Percentiles rank a stretch among this genome's conserved stretches.
Evolutionary conservation across 495 filamentous ascomycete genomes (phyloP).

Genomic region (Parmelia sp.): DNA sequence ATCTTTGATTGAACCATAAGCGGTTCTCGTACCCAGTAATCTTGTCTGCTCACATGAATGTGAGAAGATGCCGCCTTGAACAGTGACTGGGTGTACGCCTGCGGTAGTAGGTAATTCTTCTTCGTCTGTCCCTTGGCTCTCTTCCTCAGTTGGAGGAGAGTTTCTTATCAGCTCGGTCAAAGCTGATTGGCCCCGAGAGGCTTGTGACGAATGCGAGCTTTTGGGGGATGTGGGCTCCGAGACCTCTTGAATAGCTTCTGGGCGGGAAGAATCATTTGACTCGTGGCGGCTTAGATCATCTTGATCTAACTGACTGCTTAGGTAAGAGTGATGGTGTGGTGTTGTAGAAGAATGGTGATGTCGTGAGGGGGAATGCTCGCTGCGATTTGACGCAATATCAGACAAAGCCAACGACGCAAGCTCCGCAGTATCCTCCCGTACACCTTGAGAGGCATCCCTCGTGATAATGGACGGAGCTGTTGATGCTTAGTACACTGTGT

Average conservation of each 20-base stretch:
- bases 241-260: constrained; percentile 51
- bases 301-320: constrained; percentile 7
- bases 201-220: constrained; percentile 20
- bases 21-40: constrained; percentile 29
- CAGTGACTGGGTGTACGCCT: constrained; percentile 19
- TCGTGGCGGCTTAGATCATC: constrained; percentile 8
- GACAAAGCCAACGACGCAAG: constrained; percentile 82
- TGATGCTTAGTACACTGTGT: constrained; percentile 28
- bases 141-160: constrained; percentile 38
- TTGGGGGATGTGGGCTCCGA: constrained; percentile 55
- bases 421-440: constrained; percentile 87
- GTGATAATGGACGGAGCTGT: constrained; percentile 53
- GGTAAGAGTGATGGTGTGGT: constrained; percentile 5
- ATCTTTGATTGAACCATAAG: constrained; percentile 28
- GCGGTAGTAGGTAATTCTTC: constrained; percentile 6
- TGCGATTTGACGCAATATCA: constrained; percentile 42
- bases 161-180: constrained; percentile 58
- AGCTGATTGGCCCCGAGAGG: constrained; percentile 46
- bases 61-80: constrained; percentile 25
- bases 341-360: constrained; percentile 8
- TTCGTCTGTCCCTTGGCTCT: constrained; percentile 26
- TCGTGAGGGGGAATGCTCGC: constrained; percentile 26
- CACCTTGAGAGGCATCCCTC: constrained; percentile 64
- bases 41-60: constrained; percentile 32
- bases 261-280: constrained; percentile 25